These are phyloP conservation scores for Pulicaria dysenterica DNA, from an alignment of 129 eudicot species.

Conservation along the genomic window DNA sequence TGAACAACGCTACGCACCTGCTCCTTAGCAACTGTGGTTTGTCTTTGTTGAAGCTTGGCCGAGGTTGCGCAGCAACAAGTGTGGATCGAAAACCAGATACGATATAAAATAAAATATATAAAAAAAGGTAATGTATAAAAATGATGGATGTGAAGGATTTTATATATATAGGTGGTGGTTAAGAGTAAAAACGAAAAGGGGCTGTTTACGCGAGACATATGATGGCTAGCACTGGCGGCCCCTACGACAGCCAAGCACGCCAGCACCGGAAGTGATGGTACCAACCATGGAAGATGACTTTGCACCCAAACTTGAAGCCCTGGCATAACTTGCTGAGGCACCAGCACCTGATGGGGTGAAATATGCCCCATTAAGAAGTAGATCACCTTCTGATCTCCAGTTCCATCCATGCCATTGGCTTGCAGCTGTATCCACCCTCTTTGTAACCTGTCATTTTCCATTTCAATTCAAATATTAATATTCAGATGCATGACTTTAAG, in stretches of 20 bases:
- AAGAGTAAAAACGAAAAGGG: conserved; percentile 1
- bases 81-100: conserved; percentile 1
- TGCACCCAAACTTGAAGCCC: conserved; percentile 89
- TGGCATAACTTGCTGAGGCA: conserved; percentile 74
- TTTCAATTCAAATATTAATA: conserved; percentile 18
- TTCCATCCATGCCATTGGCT: conserved; percentile 80
- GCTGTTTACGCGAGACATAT: conserved; percentile 7
- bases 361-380: conserved; percentile 78
- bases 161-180: conserved; percentile 27
- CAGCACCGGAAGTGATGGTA: conserved; percentile 70
- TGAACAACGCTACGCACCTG: conserved; percentile 62
- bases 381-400: conserved; percentile 91
- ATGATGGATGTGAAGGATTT: conserved; percentile 32
- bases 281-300: conserved; percentile 85
- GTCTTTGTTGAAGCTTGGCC: conserved; percentile 42
- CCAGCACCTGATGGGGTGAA: conserved; percentile 84
- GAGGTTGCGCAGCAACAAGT: conserved; percentile 54
- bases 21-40: conserved; percentile 29
- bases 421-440: conserved; percentile 61
- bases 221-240: conserved; percentile 71
- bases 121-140: conserved; percentile 37
- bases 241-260: conserved; percentile 68
- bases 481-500: conserved; percentile 14
- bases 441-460: conserved; percentile 62
- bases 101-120: not conserved